Base-by-base conservation (phyloP, 179 eudicot genomes). In the Beta corolliflora region DNA sequence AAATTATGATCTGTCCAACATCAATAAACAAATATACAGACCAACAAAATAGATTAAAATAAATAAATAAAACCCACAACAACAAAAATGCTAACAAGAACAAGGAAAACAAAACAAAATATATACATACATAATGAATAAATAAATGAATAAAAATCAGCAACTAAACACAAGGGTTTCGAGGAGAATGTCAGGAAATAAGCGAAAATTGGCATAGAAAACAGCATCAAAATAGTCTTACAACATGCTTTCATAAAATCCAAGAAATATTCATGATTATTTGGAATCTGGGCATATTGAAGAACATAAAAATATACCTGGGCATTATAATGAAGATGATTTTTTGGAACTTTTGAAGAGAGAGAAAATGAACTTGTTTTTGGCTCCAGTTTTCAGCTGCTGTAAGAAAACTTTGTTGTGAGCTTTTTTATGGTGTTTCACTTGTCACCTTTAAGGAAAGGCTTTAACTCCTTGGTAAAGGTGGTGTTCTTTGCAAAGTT, bases 151-250 rank as follows among this genome's bases (percentile, higher is more conserved):
- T 73, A 13, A 50, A 9, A n/a, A 19, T 21, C 8, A 77, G 25
- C 14, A 71, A 9, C 45, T 19, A 53, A 60, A 46, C 36, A 31
- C 12, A 31, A 31, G 58, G 9, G 23, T 31, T 5, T 59, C 12
- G 41, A 69, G 36, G 69, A 75, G 81, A 80, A 84, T 80, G 81
- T 63, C 81, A 76, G 81, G 31, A 70, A 76, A 48, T 73, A 71
- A 76, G 59, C 36, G 19, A 65, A 46, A 16, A 77, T 48, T 50
- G 19, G n/a, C 23, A 15, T 29, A 50, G 19, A 79, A 52, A 78
- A 67, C 31, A 67, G 23, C 55, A 56, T 70, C 56, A 46, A 4
- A 71, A 36, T 68, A 36, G 64, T 52, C 36, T 14, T 66, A 14
- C 0, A 68, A 8, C 36, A 21, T 21, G 0, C 4, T 21, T n/a